These are phyloP conservation scores for Periglandula ipomoeae DNA, from an alignment of 2,329 filamentous ascomycete species.

Conservation along the genomic window DNA sequence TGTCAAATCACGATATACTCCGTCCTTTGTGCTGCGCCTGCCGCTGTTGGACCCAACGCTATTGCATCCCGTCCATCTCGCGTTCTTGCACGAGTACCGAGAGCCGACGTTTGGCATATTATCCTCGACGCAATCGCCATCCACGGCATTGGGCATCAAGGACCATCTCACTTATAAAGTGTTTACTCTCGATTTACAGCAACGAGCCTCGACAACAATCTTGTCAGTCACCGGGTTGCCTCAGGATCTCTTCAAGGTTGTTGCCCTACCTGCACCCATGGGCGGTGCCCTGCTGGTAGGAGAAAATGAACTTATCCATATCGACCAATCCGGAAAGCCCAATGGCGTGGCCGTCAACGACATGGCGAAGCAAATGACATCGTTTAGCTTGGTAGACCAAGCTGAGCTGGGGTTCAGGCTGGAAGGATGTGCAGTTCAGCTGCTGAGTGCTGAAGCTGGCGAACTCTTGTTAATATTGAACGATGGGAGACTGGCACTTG, in stretches of 20 bases:
- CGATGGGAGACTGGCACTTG: conserved; percentile 62
- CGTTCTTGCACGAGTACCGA: conserved; percentile 92
- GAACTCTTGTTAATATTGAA: conserved; percentile 78
- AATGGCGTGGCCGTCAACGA: conserved; percentile 90
- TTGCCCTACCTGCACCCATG: conserved; percentile 76
- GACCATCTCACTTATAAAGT: conserved; percentile 88
- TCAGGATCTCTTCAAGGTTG: conserved; percentile 74
- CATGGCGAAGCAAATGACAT: conserved; percentile 73
- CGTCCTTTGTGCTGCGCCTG: conserved; percentile 88
- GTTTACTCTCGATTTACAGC: conserved; percentile 88
- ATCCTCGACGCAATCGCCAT: conserved; percentile 64
- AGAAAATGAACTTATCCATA: conserved; percentile 83
- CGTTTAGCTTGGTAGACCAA: conserved; percentile 80
- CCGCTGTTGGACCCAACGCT: conserved; percentile 81
- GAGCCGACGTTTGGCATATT: conserved; percentile 96
- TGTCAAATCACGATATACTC: conserved; percentile 58
- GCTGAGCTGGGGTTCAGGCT: conserved; percentile 69
- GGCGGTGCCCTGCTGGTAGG: conserved; percentile 84
- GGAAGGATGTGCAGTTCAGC: conserved; percentile 71
- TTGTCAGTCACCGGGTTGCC: conserved; percentile 78
- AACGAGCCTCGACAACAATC: conserved; percentile 86
- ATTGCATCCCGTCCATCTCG: conserved; percentile 81
- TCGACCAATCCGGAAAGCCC: conserved; percentile 90
- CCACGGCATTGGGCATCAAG: conserved; percentile 70
- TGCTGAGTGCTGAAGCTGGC: conserved; percentile 65